Base-by-base conservation (phyloP, 2,329 filamentous ascomycete species). In the Byssothecium circinans region DNA sequence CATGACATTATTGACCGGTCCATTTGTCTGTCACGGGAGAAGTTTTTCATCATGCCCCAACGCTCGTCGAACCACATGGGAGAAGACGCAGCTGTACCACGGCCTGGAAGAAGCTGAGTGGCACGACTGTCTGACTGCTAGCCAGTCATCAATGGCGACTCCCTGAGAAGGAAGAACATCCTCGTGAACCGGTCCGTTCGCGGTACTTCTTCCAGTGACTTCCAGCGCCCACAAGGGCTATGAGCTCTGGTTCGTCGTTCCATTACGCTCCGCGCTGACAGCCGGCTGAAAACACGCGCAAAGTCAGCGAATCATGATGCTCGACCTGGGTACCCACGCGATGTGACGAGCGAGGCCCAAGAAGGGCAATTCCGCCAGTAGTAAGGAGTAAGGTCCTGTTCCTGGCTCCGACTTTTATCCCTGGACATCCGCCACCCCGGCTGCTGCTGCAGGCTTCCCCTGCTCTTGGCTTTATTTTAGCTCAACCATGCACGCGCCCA, bases 361-460 rank as follows among this genome's bases (percentile, higher is more conserved):
- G 49, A 40, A 49, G 49, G 51, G 47, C 50, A 40, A 38, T 34
- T 58, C 44, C 50, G 51, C 57, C 61, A 66, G 53, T 60, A 40
- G 29, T 52, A 45, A 44, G 45, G 41, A 40, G 29, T 52, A 45
- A 44, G 45, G 41, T 22, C 30, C 37, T 57, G 56, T 65, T 58
- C 60, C 61, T 67, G 56, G 56, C 56, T 59, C 62, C 57, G 46
- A 37, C 49, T 49, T 41, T n/a, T 15, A 45, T 39, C 55, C 62
- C 47, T 59, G 56, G 42, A 41, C 39, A 35, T 38, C 56, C 60
- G 55, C 59, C 61, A 59, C 46, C 58, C 61, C 53, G 47, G 52
- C 50, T 44, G 48, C 48, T 50, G 42, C 40, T 51, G 55, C 58
- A 60, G 54, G 45, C 42, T 40, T 45, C 50, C 57, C 51, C 58